Percentiles rank a stretch among this genome's conserved stretches.
phyloP scores from a whole-genome alignment of 306 rosid genomes.

The Corylus avellana region DNA sequence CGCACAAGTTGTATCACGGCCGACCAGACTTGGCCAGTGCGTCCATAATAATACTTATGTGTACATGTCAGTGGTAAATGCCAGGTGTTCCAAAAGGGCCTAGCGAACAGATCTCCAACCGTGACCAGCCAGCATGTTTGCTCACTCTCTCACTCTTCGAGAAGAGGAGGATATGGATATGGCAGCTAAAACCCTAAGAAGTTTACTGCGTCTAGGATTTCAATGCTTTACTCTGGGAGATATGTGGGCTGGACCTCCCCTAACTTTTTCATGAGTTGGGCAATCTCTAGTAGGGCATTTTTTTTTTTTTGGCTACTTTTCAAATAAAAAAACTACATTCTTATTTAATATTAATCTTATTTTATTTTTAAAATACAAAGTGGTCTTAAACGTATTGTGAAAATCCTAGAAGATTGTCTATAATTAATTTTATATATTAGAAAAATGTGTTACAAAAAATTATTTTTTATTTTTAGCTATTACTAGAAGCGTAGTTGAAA shows the following conservation, averaged over 20 bases:
- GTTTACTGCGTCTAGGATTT: not conserved
- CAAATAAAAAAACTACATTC: not conserved
- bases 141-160: conserved; percentile 16
- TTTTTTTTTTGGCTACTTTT: no score
- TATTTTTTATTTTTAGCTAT: not conserved
- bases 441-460: not conserved
- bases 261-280: not conserved
- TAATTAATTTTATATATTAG: not conserved
- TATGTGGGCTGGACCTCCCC: not conserved
- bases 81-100: no score
- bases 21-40: no score
- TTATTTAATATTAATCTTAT: no score
- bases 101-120: conserved; percentile 26
- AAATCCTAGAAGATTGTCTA: no score
- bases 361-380: no score
- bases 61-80: no score
- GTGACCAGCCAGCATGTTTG: conserved; percentile 89
- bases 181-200: not conserved
- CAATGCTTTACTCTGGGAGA: not conserved
- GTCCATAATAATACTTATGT: no score
- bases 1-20: no score
- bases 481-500: no score
- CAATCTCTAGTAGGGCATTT: not conserved
- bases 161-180: not conserved
- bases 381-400: no score